Evolutionary conservation across 2,329 filamentous ascomycete species (phyloP).

Genomic region (Cladobotryum protrusum): DNA sequence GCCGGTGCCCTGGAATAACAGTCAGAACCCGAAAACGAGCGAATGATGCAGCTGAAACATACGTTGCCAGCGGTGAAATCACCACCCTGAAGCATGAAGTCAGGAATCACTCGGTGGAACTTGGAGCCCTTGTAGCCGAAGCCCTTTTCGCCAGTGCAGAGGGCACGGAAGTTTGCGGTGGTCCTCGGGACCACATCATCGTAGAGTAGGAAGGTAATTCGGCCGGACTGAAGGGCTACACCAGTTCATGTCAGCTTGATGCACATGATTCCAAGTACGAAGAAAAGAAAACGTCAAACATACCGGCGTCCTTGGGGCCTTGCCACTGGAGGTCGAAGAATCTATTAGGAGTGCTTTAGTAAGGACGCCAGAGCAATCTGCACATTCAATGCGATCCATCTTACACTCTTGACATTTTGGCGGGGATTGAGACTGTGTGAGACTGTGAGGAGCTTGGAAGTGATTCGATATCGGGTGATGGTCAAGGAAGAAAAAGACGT

Average conservation of each 20-base stretch:
- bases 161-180: conserved; percentile 73
- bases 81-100: conserved; percentile 95
- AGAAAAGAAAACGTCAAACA: conserved; percentile 22
- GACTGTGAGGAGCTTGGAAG: no score
- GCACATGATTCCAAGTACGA: conserved; percentile 14
- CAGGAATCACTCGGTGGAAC: conserved; percentile 89
- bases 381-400: no score
- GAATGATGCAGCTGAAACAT: conserved; percentile 32
- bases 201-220: conserved; percentile 86
- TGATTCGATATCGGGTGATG: no score
- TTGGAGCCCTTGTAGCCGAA: conserved; percentile 75
- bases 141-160: conserved; percentile 75
- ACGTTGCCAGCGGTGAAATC: conserved; percentile 92
- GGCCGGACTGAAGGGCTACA: conserved; percentile 59
- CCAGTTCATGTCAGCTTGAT: neutral
- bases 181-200: conserved; percentile 85
- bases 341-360: conserved; percentile 30
- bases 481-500: neutral
- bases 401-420: no score
- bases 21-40: conserved; percentile 10
- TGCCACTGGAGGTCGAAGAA: conserved; percentile 71
- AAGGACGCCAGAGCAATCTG: no score
- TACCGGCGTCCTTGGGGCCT: conserved; percentile 63
- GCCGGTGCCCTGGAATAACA: conserved; percentile 63
- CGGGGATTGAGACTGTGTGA: no score